Percentiles rank a stretch among this genome's conserved stretches.
Conservation (phyloP, 805 yeast species). For the Kodamaea nitidulidarum region DNA sequence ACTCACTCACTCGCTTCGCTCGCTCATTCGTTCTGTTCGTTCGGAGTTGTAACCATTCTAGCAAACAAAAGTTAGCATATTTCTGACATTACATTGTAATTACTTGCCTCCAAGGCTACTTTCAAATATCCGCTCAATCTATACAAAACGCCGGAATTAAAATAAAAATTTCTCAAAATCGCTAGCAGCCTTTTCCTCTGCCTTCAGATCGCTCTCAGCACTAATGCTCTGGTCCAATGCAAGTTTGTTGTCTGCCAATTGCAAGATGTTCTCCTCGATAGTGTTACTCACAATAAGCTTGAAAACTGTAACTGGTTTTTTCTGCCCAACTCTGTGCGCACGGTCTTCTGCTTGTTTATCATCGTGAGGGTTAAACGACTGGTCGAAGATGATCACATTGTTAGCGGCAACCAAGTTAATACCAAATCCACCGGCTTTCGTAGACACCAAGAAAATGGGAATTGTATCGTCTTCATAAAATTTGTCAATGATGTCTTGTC, state of each 20-base stretch:
- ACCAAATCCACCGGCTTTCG: slow-evolving; percentile 99
- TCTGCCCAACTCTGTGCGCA: slow-evolving; percentile 96
- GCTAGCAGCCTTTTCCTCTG: slow-evolving; percentile 52
- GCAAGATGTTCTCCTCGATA: slow-evolving; percentile 84
- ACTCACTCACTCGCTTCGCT: no score
- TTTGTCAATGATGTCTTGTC: slow-evolving; percentile 88
- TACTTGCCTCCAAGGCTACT: no score
- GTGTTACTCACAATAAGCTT: slow-evolving; percentile 70
- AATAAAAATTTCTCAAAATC: slow-evolving; percentile 49
- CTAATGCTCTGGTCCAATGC: slow-evolving; percentile 73
- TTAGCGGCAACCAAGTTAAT: slow-evolving; percentile 95
- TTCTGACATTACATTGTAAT: no score
- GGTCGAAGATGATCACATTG: slow-evolving; percentile 85
- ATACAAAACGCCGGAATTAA: no score
- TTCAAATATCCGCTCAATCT: no score
- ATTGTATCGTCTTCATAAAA: slow-evolving; percentile 78
- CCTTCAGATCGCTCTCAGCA: slow-evolving; percentile 35
- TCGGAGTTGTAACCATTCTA: no score
- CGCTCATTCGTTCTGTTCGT: no score
- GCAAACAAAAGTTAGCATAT: no score
- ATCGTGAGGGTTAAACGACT: slow-evolving; percentile 96
- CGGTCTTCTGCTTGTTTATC: slow-evolving; percentile 98
- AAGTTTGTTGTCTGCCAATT: slow-evolving; percentile 83
- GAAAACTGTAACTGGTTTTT: slow-evolving; percentile 73
- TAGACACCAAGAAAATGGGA: slow-evolving; percentile 83